phyloP scores from a whole-genome alignment of 1,284 basidiomycete species.

The Leccinum brunneo-olivaceum region DNA sequence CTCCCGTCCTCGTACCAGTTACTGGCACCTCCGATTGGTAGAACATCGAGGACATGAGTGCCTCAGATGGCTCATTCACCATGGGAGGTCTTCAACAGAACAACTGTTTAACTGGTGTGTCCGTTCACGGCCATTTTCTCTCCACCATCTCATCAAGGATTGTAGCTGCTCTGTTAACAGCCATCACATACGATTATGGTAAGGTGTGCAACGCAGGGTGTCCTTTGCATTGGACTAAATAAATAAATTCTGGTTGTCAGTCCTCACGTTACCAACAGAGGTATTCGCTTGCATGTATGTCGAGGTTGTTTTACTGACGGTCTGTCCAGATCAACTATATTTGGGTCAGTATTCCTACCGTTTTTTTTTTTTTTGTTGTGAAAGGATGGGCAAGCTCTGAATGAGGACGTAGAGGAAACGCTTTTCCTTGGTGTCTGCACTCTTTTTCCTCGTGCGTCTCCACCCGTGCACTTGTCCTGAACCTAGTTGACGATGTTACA shows the following conservation, averaged over 20 bases:
- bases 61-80: background rate
- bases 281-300: background rate
- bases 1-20: background rate
- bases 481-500: no score
- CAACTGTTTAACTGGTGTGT: background rate
- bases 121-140: background rate
- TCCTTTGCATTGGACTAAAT: background rate
- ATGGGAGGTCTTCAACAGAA: background rate
- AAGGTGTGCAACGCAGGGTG: background rate
- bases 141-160: background rate
- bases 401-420: slow-evolving; percentile 1
- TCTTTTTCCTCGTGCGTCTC: slow-evolving; percentile 5
- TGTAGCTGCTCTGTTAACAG: slow-evolving; percentile 1
- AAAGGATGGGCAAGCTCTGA: no score
- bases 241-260: background rate
- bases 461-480: no score
- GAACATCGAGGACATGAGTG: background rate
- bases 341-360: slow-evolving; percentile 1
- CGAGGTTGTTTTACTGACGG: background rate
- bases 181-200: slow-evolving; percentile 5
- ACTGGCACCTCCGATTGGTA: background rate
- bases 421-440: background rate
- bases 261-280: slow-evolving; percentile 2
- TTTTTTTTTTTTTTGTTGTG: no score
- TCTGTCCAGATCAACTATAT: slow-evolving; percentile 2